phyloP scores from a whole-genome alignment of 2,329 filamentous ascomycete genomes.

The Xylariaceae sp. region DNA sequence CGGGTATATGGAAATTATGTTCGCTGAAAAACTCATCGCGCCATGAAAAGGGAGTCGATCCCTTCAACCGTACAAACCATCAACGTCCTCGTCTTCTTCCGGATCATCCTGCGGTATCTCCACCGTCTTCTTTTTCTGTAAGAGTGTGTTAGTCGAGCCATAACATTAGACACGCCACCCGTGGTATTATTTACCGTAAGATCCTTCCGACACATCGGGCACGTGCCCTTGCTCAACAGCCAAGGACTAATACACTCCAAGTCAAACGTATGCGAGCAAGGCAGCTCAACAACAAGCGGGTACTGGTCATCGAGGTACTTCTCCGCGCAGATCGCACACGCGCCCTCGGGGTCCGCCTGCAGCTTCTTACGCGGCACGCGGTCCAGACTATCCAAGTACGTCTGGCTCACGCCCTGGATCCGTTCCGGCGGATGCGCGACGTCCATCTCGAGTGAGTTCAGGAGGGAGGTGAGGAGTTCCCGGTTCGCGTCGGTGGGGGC shows the following conservation, averaged over 20 bases:
- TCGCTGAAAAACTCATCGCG: not conserved
- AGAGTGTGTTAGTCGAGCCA: not conserved
- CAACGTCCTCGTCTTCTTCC: constrained; percentile 47
- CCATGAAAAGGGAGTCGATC: not conserved
- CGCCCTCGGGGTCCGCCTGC: constrained; percentile 39
- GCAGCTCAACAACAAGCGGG: constrained; percentile 59
- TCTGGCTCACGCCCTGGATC: constrained; percentile 52
- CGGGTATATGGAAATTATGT: constrained; percentile 14
- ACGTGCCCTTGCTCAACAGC: constrained; percentile 59
- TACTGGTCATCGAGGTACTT: constrained; percentile 57
- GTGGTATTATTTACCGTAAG: constrained; percentile 35
- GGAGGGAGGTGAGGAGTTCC: constrained; percentile 46
- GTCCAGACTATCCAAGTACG: constrained; percentile 55
- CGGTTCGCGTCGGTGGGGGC: constrained; percentile 46
- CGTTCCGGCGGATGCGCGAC: constrained; percentile 48
- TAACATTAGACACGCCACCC: not conserved
- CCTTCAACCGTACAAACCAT: constrained; percentile 42
- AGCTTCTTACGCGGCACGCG: constrained; percentile 50
- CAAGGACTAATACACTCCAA: constrained; percentile 64
- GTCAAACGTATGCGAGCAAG: constrained; percentile 58
- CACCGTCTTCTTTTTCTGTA: constrained; percentile 48
- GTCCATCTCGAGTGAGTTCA: constrained; percentile 43
- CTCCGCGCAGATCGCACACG: constrained; percentile 60
- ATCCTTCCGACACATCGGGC: constrained; percentile 58
- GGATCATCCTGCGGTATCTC: constrained; percentile 43